Percentiles rank a stretch among this genome's conserved stretches.
Evolutionary conservation across 2,329 filamentous ascomycete species (phyloP).

Genomic region (Xylaria sp.): DNA sequence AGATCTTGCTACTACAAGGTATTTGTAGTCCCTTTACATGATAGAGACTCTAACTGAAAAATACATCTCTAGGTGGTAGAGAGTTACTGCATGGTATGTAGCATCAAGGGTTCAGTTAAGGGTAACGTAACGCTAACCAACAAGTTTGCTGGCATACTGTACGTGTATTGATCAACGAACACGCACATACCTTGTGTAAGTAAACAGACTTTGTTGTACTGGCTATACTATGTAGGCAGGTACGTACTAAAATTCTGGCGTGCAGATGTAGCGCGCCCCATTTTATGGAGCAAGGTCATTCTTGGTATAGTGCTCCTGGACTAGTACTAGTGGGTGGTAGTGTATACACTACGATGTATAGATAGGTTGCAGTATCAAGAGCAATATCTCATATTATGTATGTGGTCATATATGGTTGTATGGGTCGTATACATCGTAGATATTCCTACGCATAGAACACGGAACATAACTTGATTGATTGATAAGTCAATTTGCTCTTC

Average conservation of each 20-base stretch:
- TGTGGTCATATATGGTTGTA: not conserved
- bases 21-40: not conserved
- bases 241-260: not conserved
- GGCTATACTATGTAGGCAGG: too few relatives aligned
- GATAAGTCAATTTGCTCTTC: not conserved
- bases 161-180: not conserved
- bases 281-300: not conserved
- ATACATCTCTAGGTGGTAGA: not conserved
- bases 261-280: not conserved
- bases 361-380: not conserved
- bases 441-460: not conserved
- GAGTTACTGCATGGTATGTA: too few relatives aligned
- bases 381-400: not conserved
- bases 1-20: too few relatives aligned
- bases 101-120: too few relatives aligned
- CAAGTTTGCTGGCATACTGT: too few relatives aligned
- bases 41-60: not conserved
- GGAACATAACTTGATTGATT: conserved; percentile 5
- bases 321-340: not conserved
- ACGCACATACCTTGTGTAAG: not conserved
- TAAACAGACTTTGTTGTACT: not conserved
- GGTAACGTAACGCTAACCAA: not conserved
- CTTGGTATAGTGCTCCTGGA: not conserved
- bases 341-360: too few relatives aligned
- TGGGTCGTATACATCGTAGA: too few relatives aligned